Percentiles rank a stretch among this genome's conserved stretches.
These are phyloP conservation scores for Penicillium sclerotigenum DNA, from an alignment of 2,329 filamentous ascomycete species.

Conservation along the genomic window DNA sequence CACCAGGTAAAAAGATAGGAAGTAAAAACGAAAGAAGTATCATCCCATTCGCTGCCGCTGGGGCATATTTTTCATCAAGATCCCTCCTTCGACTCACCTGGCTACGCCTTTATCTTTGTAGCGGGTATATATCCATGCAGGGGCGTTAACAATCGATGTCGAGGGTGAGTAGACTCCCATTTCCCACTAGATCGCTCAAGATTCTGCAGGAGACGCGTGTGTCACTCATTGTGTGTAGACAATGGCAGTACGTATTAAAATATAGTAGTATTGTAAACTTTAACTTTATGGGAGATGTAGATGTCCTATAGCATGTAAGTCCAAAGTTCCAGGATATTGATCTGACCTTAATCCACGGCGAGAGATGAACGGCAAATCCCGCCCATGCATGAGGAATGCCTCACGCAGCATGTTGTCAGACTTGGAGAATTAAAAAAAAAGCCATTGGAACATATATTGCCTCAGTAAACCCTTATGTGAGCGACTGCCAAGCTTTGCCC, in stretches of 20 bases:
- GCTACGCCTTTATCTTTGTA: conserved; percentile 22
- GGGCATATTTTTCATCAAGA: conserved; percentile 20
- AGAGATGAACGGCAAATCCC: neutral
- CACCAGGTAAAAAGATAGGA: neutral
- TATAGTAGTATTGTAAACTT: neutral
- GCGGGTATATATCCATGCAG: conserved; percentile 24
- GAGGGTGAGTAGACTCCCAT: conserved; percentile 23
- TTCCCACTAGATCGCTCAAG: conserved; percentile 15
- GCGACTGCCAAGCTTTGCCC: neutral
- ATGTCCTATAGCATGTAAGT: neutral
- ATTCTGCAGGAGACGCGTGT: conserved; percentile 14
- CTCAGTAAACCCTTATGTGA: neutral
- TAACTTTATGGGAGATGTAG: neutral
- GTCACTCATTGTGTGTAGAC: conserved; percentile 6
- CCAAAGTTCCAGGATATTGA: neutral
- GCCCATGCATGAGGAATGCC: neutral
- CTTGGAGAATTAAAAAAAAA: neutral
- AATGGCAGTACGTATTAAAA: neutral
- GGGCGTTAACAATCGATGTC: conserved; percentile 27
- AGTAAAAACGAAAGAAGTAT: neutral
- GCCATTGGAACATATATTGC: neutral
- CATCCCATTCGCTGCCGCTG: conserved; percentile 19
- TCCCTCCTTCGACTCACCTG: conserved; percentile 21
- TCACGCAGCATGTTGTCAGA: neutral
- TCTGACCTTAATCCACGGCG: neutral